phyloP scores from a whole-genome alignment of 805 yeast species.

The Metschnikowia proteae region DNA sequence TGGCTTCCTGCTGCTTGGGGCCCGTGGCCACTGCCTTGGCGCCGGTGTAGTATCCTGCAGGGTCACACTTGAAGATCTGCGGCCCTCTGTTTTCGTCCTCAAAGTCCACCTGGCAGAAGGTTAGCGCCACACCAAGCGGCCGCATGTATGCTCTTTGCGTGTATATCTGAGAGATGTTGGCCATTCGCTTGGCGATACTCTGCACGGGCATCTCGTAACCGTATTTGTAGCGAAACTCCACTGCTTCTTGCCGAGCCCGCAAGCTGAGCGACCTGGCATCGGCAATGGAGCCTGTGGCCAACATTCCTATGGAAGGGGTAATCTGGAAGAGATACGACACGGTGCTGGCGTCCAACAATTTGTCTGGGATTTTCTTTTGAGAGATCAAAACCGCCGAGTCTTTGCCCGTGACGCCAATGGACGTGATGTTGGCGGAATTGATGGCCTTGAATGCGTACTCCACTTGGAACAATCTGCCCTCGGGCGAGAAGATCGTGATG shows the following conservation, averaged over 20 bases:
- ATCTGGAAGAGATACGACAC: constrained; percentile 84
- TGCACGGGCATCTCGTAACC: constrained; percentile 98
- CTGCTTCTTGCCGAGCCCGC: constrained; percentile 92
- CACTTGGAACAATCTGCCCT: constrained; percentile 95
- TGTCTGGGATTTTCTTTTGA: constrained; percentile 96
- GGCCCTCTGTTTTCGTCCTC: constrained; percentile 89
- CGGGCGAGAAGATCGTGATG: constrained; percentile 97
- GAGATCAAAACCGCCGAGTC: constrained; percentile 85
- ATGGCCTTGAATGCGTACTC: constrained; percentile 98
- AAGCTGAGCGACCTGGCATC: constrained; percentile 89
- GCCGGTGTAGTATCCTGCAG: constrained; percentile 93
- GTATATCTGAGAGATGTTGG: constrained; percentile 89
- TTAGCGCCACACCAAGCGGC: constrained; percentile 91
- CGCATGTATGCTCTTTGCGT: constrained; percentile 99
- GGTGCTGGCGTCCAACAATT: constrained; percentile 80
- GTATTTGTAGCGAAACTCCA: constrained; percentile 88
- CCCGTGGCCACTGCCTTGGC: constrained; percentile 93
- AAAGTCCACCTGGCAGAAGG: constrained; percentile 66
- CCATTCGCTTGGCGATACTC: constrained; percentile 89
- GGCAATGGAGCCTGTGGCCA: constrained; percentile 93
- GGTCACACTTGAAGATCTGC: constrained; percentile 86
- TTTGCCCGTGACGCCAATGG: constrained; percentile 81
- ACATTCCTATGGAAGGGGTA: constrained; percentile 78
- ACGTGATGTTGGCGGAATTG: constrained; percentile 86
- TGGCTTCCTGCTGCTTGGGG: constrained; percentile 95